A percentile compares a stretch with the other conserved stretches of the same genome.
Conservation (phyloP, 1,284 basidiomycete genomes). For the Malassezia dermatis region DNA sequence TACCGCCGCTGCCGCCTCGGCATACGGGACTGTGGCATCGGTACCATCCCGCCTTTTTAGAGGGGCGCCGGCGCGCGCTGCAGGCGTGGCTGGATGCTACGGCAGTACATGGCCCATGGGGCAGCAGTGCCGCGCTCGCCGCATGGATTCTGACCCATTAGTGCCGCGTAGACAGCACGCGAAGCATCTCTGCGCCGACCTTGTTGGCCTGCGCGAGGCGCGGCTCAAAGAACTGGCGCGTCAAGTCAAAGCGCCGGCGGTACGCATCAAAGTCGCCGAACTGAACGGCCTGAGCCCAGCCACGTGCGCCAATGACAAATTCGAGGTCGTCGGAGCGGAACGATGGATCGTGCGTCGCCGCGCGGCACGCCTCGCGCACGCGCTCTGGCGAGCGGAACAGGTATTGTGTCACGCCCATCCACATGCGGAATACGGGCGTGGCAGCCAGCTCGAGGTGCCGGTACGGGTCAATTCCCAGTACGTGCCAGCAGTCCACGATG, state of each 20-base stretch:
- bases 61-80: slow-evolving; percentile 29
- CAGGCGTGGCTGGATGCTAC: slow-evolving; percentile 35
- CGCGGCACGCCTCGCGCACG: slow-evolving; percentile 46
- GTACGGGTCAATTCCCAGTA: slow-evolving; percentile 76
- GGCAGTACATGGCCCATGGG: slow-evolving; percentile 31
- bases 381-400: slow-evolving; percentile 61
- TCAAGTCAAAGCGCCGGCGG: slow-evolving; percentile 67
- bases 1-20: slow-evolving; percentile 28
- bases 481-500: slow-evolving; percentile 97
- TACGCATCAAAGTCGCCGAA: slow-evolving; percentile 89
- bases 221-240: slow-evolving; percentile 68
- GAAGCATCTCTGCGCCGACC: slow-evolving; percentile 81
- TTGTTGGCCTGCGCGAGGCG: slow-evolving; percentile 75
- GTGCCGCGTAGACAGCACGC: slow-evolving; percentile 55
- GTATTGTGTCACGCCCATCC: slow-evolving; percentile 95
- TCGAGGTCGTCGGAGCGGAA: slow-evolving; percentile 83
- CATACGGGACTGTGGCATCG: slow-evolving; percentile 30
- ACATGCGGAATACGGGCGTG: slow-evolving; percentile 88
- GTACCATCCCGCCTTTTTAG: slow-evolving; percentile 32
- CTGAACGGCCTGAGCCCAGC: slow-evolving; percentile 66
- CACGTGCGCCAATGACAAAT: slow-evolving; percentile 86
- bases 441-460: slow-evolving; percentile 85
- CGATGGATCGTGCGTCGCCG: slow-evolving; percentile 66
- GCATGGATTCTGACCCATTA: slow-evolving; percentile 31
- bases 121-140: slow-evolving; percentile 17